Base-by-base conservation (phyloP, 1,284 basidiomycete genomes). In the Pseudozyma sp. region DNA sequence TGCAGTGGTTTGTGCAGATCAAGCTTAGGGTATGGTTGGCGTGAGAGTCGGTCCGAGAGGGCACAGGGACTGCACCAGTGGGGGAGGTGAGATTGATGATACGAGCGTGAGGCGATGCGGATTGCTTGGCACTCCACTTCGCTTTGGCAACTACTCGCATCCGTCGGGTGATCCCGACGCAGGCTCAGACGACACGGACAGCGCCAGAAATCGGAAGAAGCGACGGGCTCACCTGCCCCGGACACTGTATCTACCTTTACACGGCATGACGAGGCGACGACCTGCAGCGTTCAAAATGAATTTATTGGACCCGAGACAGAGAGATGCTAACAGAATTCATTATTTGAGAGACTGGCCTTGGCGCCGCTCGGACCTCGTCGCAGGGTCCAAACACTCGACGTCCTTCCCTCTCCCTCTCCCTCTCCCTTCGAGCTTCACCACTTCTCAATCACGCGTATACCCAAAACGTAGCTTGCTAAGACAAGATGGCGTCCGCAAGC, bases 401-500 rank as follows among this genome's bases (percentile, higher is more conserved):
- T 19, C 19, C 13, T 16, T 43, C 17, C 7, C 16, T 29, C 19
- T 45, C 1, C 7, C 16, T 29, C 19, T 45, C 1, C 44, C 19
- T 34, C 13, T 34, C 10, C 42, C n/a, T 24, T 24, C 24, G 24
- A 24, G 2, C 24, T 24, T 24, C 24, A 24, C 24, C 24, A 24
- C 24, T 24, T 24, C 24, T 24, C 24, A 24, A 4, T 24, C 24
- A 24, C 24, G 24, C 2, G 24, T 4, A 4, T 24, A 24, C 24
- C 24, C 24, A 24, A 2, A 24, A 24, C 4, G 4, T 24, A 24
- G 24, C 24, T 24, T 24, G 24, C 24, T 24, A 14, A 17, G 5
- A 30, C 16, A 60, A 5, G 6, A 57, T 61, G 54, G 33, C 58
- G 7, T 61, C 58, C 8, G 30, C 40, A 54, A 43, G 44, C 13